Percentiles rank a stretch among this genome's conserved stretches.
Conservation (phyloP, 345 rosid genomes). For the Murraya paniculata region DNA sequence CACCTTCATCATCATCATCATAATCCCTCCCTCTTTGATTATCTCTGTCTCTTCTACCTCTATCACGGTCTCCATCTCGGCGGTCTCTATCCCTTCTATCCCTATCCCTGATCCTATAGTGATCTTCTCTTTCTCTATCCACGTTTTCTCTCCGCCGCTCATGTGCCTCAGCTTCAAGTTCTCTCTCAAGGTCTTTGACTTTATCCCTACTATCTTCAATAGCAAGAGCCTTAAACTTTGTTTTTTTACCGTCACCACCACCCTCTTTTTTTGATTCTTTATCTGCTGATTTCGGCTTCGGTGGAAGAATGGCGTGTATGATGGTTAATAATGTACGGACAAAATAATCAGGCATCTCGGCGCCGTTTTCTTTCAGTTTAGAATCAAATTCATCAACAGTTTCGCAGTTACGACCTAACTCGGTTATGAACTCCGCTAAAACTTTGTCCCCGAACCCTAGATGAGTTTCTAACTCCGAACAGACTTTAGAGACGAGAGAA, state of each 20-base stretch:
- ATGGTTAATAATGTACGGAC: slow-evolving; percentile 70
- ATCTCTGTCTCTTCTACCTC: slow-evolving; percentile 25
- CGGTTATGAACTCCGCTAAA: slow-evolving; percentile 75
- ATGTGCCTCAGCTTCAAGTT: slow-evolving; percentile 51
- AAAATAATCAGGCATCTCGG: slow-evolving; percentile 90
- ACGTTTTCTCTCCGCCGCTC: slow-evolving; percentile 24
- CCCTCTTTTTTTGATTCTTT: slow-evolving; percentile 31
- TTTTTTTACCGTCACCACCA: slow-evolving; percentile 34
- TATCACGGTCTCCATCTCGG: slow-evolving; percentile 14
- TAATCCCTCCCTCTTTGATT: slow-evolving; percentile 18
- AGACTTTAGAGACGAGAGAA: slow-evolving; percentile 81
- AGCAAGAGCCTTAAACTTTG: slow-evolving; percentile 62
- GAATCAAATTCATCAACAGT: slow-evolving; percentile 71
- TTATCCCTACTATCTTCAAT: slow-evolving; percentile 63
- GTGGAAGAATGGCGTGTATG: slow-evolving; percentile 85
- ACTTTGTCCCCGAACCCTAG: slow-evolving; percentile 73
- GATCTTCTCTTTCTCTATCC: slow-evolving; percentile 24
- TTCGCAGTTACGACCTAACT: slow-evolving; percentile 54
- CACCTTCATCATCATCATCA: slow-evolving; percentile 1
- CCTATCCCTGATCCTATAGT: slow-evolving; percentile 18
- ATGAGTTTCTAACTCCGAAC: slow-evolving; percentile 78
- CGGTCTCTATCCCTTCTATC: slow-evolving; percentile 8
- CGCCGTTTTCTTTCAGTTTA: slow-evolving; percentile 67
- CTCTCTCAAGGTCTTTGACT: slow-evolving; percentile 67
- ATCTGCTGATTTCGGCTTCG: slow-evolving; percentile 40